phyloP scores from a whole-genome alignment of 345 rosid genomes.

The Cardamine resedifolia region DNA sequence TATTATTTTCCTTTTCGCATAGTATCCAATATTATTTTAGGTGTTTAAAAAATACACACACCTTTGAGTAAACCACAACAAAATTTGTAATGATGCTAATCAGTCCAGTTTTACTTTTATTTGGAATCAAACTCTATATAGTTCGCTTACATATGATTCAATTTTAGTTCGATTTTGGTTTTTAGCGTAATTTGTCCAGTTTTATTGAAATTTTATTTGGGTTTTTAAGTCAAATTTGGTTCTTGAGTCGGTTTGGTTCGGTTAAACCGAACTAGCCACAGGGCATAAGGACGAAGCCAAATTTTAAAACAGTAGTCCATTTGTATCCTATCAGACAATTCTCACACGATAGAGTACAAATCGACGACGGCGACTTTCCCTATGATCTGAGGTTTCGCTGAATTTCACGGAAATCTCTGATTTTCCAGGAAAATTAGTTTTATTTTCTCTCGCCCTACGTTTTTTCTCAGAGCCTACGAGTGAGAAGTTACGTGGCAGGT shows the following conservation, averaged over 20 bases:
- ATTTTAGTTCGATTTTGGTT: neutral
- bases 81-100: neutral
- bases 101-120: neutral
- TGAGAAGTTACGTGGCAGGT: constrained; percentile 1
- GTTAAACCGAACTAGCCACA: neutral
- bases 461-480: constrained; percentile 1
- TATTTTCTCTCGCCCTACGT: constrained; percentile 1
- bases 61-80: neutral
- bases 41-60: too few relatives aligned
- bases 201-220: neutral
- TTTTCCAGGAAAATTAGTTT: neutral
- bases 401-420: constrained; percentile 19
- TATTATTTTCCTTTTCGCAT: too few relatives aligned
- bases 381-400: constrained; percentile 25
- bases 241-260: constrained; percentile 1
- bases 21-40: too few relatives aligned
- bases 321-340: constrained; percentile 1
- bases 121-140: too few relatives aligned
- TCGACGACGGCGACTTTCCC: constrained; percentile 36
- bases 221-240: neutral
- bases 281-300: constrained; percentile 1
- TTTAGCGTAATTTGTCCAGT: neutral
- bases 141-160: too few relatives aligned
- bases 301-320: neutral
- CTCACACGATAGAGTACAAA: constrained; percentile 15